Percentiles rank a stretch among this genome's conserved stretches.
Evolutionary conservation across 176 grass and related monocot species (phyloP).

Genomic region (Hsuehochloa calcarea): DNA sequence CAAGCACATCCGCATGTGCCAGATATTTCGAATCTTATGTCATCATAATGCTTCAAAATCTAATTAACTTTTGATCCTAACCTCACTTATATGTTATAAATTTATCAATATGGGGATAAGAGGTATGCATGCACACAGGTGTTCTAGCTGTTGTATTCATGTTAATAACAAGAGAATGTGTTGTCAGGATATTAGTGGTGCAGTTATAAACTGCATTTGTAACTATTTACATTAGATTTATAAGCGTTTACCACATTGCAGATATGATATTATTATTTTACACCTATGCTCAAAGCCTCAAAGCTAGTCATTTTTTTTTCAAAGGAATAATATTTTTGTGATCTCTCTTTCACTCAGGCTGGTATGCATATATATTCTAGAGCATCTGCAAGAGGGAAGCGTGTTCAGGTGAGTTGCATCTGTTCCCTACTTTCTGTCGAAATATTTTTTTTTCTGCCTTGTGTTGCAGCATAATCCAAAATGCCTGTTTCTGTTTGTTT

Average conservation of each 20-base stretch:
- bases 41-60: background rate
- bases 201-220: background rate
- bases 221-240: constrained; percentile 10
- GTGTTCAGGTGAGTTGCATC: constrained; percentile 73
- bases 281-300: background rate
- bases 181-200: constrained; percentile 15
- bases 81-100: background rate
- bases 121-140: background rate
- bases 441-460: constrained; percentile 1
- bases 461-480: background rate
- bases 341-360: constrained; percentile 52
- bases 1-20: background rate
- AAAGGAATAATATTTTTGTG: background rate
- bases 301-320: background rate
- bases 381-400: constrained; percentile 83
- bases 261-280: background rate
- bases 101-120: background rate
- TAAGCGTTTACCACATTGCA: background rate
- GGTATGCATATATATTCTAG: constrained; percentile 99
- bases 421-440: background rate
- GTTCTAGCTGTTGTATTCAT: constrained; percentile 15
- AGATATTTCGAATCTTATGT: background rate
- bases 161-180: background rate
- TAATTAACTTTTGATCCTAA: background rate
- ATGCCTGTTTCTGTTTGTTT: constrained; percentile 22